Conservation (phyloP, 2,329 filamentous ascomycete genomes). For the Fusarium sp. region DNA sequence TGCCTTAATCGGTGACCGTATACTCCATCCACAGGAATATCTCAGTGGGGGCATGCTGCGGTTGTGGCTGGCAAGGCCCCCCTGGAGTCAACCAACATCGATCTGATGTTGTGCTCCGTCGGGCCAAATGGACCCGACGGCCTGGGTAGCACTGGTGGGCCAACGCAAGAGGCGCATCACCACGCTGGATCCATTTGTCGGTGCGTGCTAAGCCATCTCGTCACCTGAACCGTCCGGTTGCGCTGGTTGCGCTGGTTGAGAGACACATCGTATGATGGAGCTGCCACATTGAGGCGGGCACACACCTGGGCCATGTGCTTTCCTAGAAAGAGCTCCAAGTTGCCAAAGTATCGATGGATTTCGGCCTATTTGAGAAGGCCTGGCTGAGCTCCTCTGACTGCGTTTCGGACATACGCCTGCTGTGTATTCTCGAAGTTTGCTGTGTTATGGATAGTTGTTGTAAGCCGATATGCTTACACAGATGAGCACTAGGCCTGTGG, state of each 20-base stretch:
- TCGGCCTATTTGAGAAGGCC: not conserved
- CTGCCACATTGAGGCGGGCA: not conserved
- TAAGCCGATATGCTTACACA: not conserved
- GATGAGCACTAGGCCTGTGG: slow-evolving; percentile 10
- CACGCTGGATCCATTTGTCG: not conserved
- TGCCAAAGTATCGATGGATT: not conserved
- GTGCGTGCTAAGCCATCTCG: not conserved
- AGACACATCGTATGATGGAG: slow-evolving; percentile 12
- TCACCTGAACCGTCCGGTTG: not conserved
- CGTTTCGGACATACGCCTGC: not conserved
- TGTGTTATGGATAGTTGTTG: not conserved
- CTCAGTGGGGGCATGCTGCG: not conserved
- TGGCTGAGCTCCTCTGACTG: not conserved
- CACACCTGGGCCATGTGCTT: not conserved
- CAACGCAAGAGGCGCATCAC: not conserved
- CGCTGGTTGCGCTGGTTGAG: not conserved
- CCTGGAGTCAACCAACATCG: not conserved
- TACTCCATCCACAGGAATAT: not conserved
- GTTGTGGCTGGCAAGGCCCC: slow-evolving; percentile 7
- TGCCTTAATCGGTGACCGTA: not conserved
- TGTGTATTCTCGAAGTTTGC: not conserved
- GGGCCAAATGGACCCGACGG: slow-evolving; percentile 1
- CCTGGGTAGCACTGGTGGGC: not conserved
- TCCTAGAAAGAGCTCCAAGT: not conserved
- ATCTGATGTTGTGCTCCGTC: not conserved